Conservation (phyloP, 768 basidiomycete genomes). For the Lactifluus hygrophoroides region DNA sequence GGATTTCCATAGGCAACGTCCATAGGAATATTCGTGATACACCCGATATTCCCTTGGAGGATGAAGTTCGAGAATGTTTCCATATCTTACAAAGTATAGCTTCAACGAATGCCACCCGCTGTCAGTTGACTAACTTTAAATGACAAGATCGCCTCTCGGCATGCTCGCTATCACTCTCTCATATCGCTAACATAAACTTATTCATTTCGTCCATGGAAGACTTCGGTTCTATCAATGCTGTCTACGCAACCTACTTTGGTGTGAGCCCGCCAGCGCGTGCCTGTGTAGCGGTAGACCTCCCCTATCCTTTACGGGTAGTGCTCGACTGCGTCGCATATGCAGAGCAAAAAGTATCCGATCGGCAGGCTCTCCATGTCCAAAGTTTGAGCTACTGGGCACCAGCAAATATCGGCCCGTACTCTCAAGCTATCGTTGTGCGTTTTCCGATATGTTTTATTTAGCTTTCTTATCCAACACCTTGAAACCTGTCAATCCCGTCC, state of each 20-base stretch:
- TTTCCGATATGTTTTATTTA: too few relatives aligned
- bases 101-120: neutral
- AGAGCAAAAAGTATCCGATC: constrained; percentile 31
- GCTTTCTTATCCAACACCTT: neutral
- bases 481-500: neutral
- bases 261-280: constrained; percentile 88
- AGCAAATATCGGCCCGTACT: constrained; percentile 98
- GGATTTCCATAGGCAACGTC: constrained; percentile 63
- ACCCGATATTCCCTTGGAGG: constrained; percentile 43
- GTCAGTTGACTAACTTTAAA: neutral
- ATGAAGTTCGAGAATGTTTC: constrained; percentile 70
- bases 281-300: constrained; percentile 79
- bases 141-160: constrained; percentile 44
- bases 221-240: constrained; percentile 68
- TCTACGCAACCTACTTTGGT: constrained; percentile 80
- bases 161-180: constrained; percentile 42
- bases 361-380: constrained; percentile 88
- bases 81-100: constrained; percentile 47
- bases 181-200: constrained; percentile 72
- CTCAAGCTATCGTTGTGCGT: constrained; percentile 74
- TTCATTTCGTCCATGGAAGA: constrained; percentile 74
- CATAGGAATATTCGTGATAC: constrained; percentile 23
- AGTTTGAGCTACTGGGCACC: constrained; percentile 98
- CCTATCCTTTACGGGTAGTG: constrained; percentile 43
- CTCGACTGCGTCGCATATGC: constrained; percentile 79